These are phyloP conservation scores for Sporothrix dimorphospora DNA, from an alignment of 2,329 filamentous ascomycete genomes.

Conservation along the genomic window DNA sequence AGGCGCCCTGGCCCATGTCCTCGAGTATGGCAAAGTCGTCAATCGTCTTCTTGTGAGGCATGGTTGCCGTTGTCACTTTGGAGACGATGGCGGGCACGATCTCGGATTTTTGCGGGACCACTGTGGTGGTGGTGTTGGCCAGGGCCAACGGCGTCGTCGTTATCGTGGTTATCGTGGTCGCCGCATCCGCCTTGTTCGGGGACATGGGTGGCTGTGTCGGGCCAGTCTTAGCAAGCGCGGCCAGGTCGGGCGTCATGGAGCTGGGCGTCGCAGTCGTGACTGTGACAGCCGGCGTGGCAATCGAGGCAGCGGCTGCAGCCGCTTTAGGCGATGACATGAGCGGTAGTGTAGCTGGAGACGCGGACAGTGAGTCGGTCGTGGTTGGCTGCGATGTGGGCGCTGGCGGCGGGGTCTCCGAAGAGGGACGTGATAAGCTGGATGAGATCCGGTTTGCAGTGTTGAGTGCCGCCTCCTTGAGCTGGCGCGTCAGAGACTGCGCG, in stretches of 20 bases:
- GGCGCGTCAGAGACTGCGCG: slow-evolving; percentile 55
- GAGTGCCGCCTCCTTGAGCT: slow-evolving; percentile 60
- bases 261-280: slow-evolving; percentile 27
- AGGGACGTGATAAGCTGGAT: slow-evolving; percentile 39
- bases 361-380: slow-evolving; percentile 5
- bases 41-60: slow-evolving; percentile 74
- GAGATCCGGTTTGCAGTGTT: slow-evolving; percentile 57
- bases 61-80: slow-evolving; percentile 37
- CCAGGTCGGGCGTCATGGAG: not conserved
- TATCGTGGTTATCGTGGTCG: not conserved
- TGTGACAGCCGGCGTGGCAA: not conserved
- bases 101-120: not conserved
- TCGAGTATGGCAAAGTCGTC: slow-evolving; percentile 90
- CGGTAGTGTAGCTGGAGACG: slow-evolving; percentile 12
- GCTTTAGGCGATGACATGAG: slow-evolving; percentile 36
- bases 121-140: not conserved
- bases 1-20: slow-evolving; percentile 98
- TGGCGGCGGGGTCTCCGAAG: not conserved
- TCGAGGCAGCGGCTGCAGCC: slow-evolving; percentile 31
- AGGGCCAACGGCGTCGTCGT: not conserved
- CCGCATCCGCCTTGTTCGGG: not conserved
- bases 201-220: not conserved
- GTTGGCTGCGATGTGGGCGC: not conserved
- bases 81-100: slow-evolving; percentile 25
- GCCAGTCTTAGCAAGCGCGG: not conserved